Base-by-base conservation (phyloP, 805 yeast species). In the Metschnikowia rubicola region DNA sequence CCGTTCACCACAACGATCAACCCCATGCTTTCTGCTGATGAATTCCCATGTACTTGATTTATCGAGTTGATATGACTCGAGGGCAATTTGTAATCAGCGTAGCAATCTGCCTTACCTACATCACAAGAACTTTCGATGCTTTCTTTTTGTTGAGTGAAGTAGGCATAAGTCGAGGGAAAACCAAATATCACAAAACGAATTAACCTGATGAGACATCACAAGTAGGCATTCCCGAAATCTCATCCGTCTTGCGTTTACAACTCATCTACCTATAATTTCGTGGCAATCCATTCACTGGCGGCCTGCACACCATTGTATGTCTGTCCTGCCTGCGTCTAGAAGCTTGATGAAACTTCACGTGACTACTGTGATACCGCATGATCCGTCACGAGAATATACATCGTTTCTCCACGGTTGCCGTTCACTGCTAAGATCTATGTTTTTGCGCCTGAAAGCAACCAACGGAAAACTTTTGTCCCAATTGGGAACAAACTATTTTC, bases 341-440 rank as follows among this genome's bases (percentile, higher is more conserved):
- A 12, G 15, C 19, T 43, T 48, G 48, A 37, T 48, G 52, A 28
- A 46, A 38, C 34, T 36, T 35, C 49, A 48, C 52, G 52, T 43
- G 49, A 48, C 44, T 44, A 28, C 21, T 21, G 12, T 36, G 39
- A 30, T 12, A 21, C 10, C 10, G 36, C 15, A 11, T 10, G 13
- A 17, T 17, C 36, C n/a, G 36, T n/a, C n/a, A 34, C 15, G 13
- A 10, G 36, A 13, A 2, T 31, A 31, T 31, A 4, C 33, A 1
- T 11, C n/a, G 8, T 31, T 12, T 19, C 37, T 31, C 29, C 30
- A 32, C 30, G 12, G 15, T 12, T 21, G 12, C 11, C n/a, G 7
- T 31, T n/a, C 15, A 34, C 15, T 34, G 19, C 17, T 4, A n/a
- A 12, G 10, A 35, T 10, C 8, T 19, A 43, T 43, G 46, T 32